phyloP scores from a whole-genome alignment of 768 basidiomycete genomes.

The Tylopilus sp. region DNA sequence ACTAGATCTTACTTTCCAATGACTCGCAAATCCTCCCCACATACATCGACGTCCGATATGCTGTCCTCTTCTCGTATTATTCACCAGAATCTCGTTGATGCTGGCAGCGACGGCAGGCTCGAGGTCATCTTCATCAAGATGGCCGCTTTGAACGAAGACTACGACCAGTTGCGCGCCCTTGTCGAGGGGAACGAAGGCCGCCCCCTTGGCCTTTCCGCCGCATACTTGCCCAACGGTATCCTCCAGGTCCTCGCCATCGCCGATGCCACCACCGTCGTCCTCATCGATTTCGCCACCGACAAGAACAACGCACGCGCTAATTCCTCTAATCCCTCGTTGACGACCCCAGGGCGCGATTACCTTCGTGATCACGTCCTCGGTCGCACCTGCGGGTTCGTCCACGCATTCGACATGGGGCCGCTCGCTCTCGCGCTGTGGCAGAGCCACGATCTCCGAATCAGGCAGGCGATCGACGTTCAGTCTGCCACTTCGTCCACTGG shows the following conservation, averaged over 20 bases:
- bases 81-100: constrained; percentile 27
- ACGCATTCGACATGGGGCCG: constrained; percentile 30
- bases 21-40: not conserved
- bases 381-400: constrained; percentile 26
- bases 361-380: constrained; percentile 29
- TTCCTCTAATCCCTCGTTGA: constrained; percentile 15
- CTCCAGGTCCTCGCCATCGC: constrained; percentile 29
- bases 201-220: constrained; percentile 29
- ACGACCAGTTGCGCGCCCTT: constrained; percentile 16
- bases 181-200: constrained; percentile 33
- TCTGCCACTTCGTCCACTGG: constrained; percentile 13
- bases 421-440: constrained; percentile 32
- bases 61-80: constrained; percentile 15
- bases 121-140: constrained; percentile 13
- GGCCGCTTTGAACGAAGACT: constrained; percentile 23
- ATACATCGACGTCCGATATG: not conserved
- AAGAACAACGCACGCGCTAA: constrained; percentile 35
- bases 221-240: constrained; percentile 19
- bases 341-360: constrained; percentile 23
- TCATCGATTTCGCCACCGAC: constrained; percentile 25
- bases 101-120: constrained; percentile 24
- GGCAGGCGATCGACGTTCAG: constrained; percentile 32
- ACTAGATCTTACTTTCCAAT: not conserved
- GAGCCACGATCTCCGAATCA: constrained; percentile 31
- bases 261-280: constrained; percentile 24